A percentile compares a stretch with the other conserved stretches of the same genome.
These are phyloP conservation scores for Lactarius hatsudake DNA, from an alignment of 768 basidiomycete genomes.

Conservation along the genomic window DNA sequence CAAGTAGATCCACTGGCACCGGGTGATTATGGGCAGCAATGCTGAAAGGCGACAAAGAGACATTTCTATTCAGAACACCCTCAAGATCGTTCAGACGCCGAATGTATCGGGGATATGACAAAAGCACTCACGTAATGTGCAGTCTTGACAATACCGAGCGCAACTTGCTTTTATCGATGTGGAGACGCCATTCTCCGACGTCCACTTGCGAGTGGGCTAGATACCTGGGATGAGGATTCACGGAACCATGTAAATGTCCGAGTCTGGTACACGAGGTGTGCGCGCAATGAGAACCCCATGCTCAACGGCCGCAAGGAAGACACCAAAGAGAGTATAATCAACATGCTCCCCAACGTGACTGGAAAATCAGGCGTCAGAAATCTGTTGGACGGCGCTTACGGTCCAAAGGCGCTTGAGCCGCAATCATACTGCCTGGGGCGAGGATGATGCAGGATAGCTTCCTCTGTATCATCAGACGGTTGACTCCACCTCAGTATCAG, in stretches of 20 bases:
- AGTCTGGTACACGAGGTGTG: conserved; percentile 40
- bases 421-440: conserved; percentile 74
- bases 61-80: conserved; percentile 69
- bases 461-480: conserved; percentile 60
- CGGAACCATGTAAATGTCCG: conserved; percentile 47
- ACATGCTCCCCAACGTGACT: conserved; percentile 68
- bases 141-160: conserved; percentile 86
- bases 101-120: neutral
- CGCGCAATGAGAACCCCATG: conserved; percentile 80
- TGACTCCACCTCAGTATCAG: conserved; percentile 50
- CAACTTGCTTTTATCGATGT: conserved; percentile 65
- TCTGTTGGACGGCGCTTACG: conserved; percentile 4
- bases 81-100: conserved; percentile 29
- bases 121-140: conserved; percentile 65
- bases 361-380: conserved; percentile 5
- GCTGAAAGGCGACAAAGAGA: conserved; percentile 33
- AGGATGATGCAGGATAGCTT: conserved; percentile 66
- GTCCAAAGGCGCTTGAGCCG: conserved; percentile 32
- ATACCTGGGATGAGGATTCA: conserved; percentile 58
- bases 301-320: conserved; percentile 82
- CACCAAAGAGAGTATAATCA: conserved; percentile 81
- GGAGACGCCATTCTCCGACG: conserved; percentile 64
- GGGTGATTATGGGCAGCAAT: conserved; percentile 31
- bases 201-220: conserved; percentile 44
- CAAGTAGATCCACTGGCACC: conserved; percentile 68